Conservation (phyloP, 768 basidiomycete genomes). For the Naematelia encephala region DNA sequence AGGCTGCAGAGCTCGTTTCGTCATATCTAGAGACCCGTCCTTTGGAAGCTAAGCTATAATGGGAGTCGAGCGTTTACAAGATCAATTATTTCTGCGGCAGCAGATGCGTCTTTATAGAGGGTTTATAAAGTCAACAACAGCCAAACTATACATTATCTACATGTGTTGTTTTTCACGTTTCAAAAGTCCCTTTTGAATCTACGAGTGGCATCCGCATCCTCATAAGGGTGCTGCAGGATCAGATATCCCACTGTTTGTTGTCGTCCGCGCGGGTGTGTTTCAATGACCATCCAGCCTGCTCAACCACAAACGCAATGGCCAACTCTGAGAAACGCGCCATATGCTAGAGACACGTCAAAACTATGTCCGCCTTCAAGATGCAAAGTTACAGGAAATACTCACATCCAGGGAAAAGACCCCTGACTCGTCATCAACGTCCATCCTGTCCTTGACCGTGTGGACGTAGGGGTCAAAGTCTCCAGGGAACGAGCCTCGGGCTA, state of each 20-base stretch:
- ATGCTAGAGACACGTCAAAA: constrained; percentile 53
- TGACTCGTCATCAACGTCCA: constrained; percentile 26
- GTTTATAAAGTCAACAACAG: too few relatives aligned
- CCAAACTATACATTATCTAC: neutral
- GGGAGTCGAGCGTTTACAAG: too few relatives aligned
- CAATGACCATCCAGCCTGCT: constrained; percentile 50
- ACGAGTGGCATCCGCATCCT: too few relatives aligned
- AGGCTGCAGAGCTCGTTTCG: constrained; percentile 24
- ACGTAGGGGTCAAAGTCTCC: constrained; percentile 31
- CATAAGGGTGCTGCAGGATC: too few relatives aligned
- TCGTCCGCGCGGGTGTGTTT: constrained; percentile 13
- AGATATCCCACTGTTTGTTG: too few relatives aligned
- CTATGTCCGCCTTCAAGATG: too few relatives aligned
- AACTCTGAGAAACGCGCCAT: constrained; percentile 77
- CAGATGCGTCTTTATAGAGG: too few relatives aligned
- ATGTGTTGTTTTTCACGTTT: too few relatives aligned
- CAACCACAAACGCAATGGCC: constrained; percentile 70
- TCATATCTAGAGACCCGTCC: neutral
- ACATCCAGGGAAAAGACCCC: constrained; percentile 32
- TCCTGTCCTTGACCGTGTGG: constrained; percentile 27
- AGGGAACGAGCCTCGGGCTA: constrained; percentile 13
- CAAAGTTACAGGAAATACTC: constrained; percentile 1
- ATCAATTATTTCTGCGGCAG: too few relatives aligned
- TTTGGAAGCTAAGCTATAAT: neutral
- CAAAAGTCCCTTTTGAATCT: too few relatives aligned